Evolutionary conservation across 768 basidiomycete genomes (phyloP).

Genomic region (Rhodosporidiobolus sp.): DNA sequence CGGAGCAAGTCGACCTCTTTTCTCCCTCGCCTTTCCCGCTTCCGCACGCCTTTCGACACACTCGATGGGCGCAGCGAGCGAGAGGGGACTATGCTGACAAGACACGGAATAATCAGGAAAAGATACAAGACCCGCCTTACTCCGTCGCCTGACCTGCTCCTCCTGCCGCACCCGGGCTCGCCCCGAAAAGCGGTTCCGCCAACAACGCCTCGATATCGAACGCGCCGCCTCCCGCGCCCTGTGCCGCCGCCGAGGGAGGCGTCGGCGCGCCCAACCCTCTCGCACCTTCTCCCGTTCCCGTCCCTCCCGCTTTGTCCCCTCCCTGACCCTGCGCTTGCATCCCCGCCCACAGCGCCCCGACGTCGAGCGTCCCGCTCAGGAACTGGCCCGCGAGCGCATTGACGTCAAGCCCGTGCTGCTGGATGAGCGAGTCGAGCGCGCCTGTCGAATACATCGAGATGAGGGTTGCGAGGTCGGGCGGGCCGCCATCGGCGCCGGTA

Average conservation of each 20-base stretch:
- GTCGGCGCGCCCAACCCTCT: not conserved
- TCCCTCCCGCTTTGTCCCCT: too few species aligned
- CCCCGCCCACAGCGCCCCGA: not conserved
- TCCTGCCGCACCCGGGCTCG: not conserved
- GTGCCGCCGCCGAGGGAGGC: not conserved
- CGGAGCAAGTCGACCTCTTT: too few species aligned
- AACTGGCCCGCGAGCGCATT: constrained; percentile 18
- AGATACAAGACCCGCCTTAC: too few species aligned
- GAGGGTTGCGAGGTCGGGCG: constrained; percentile 19
- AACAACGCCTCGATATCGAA: constrained; percentile 18
- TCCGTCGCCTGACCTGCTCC: too few species aligned
- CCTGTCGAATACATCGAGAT: constrained; percentile 10
- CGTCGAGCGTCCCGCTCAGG: constrained; percentile 25
- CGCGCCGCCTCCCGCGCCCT: not conserved
- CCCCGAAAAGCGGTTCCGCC: constrained; percentile 12
- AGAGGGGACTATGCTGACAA: too few species aligned
- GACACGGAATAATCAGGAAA: too few species aligned
- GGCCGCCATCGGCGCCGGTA: not conserved
- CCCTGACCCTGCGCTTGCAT: not conserved
- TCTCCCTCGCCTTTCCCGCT: too few species aligned
- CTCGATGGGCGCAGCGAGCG: too few species aligned
- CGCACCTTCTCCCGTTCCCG: not conserved
- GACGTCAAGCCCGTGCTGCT: constrained; percentile 6
- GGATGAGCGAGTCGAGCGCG: not conserved
- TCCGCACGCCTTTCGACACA: too few species aligned